A percentile compares a stretch with the other conserved stretches of the same genome.
Conservation (phyloP, 495 filamentous ascomycete genomes). For the Clohesyomyces aquaticus region DNA sequence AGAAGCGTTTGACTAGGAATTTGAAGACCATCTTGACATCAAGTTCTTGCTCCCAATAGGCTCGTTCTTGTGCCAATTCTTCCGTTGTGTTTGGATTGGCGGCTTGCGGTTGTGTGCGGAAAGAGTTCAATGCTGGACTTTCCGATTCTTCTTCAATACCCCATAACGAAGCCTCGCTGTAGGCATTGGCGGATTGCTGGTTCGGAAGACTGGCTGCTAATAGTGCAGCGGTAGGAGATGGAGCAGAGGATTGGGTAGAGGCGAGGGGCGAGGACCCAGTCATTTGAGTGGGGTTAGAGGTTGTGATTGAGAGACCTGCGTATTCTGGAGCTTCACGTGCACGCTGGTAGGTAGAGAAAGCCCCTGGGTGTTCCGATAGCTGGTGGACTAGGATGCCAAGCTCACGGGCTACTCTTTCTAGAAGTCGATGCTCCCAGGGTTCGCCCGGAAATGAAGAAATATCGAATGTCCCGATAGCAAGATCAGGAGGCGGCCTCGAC, state of each 20-base stretch:
- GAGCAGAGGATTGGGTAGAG: slow-evolving; percentile 24
- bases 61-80: slow-evolving; percentile 44
- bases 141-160: slow-evolving; percentile 67
- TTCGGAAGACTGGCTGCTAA: slow-evolving; percentile 49
- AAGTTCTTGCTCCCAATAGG: slow-evolving; percentile 88
- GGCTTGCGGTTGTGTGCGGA: slow-evolving; percentile 20
- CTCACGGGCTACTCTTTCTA: slow-evolving; percentile 84
- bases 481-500: slow-evolving; percentile 43
- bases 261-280: slow-evolving; percentile 15
- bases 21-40: slow-evolving; percentile 87
- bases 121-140: slow-evolving; percentile 32
- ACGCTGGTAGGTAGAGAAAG: slow-evolving; percentile 73
- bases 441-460: slow-evolving; percentile 32
- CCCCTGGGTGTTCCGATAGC: slow-evolving; percentile 76
- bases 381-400: slow-evolving; percentile 82
- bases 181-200: slow-evolving; percentile 22
- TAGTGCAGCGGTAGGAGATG: slow-evolving; percentile 51
- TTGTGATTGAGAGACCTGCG: slow-evolving; percentile 54
- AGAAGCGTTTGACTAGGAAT: slow-evolving; percentile 78
- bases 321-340: slow-evolving; percentile 51
- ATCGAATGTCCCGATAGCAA: slow-evolving; percentile 48
- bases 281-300: not conserved
- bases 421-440: slow-evolving; percentile 73
- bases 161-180: slow-evolving; percentile 63
- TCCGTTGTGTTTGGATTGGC: slow-evolving; percentile 35